Evolutionary conservation across 306 rosid species (phyloP), one percentile per base, ranked within the genome.

Genomic region (Cucurbita argyrosperma): DNA sequence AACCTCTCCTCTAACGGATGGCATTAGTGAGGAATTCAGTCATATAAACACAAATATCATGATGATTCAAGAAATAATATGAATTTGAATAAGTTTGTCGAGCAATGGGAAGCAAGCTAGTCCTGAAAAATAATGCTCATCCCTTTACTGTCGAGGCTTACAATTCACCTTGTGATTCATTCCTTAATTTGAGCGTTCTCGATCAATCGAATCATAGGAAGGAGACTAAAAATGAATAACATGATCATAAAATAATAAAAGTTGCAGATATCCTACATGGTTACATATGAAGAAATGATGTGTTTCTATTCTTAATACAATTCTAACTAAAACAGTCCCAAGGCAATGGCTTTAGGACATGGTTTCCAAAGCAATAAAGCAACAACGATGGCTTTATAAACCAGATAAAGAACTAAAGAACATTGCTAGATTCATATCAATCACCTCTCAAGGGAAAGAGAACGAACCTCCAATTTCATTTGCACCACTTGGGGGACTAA

Each of bases 391-490:
- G 35, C 35, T 30, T 30, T 30, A 30, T 30, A 30, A 30, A 30
- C 35, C 35, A 30, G 35, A 30, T 30, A 30, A 30, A 30, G 35
- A 30, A 30, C 35, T 30, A 30, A 30, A 30, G 35, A 30, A 30
- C 35, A 30, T 30, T 30, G 35, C 35, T 30, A 30, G 35, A 30
- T 30, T 30, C 2, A 30, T 30, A 30, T 30, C 35, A 30, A 39
- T 18, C 35, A 64, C 30, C 16, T 74, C 76, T 85, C 80, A 94
- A 5, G 98, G 98, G 78, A 94, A 94, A 68, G 82, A 79, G 80
- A 94, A 90, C 5, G 97, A 89, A 46, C 98, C 98, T 50, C 98
- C 98, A 53, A 94, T 94, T 70, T 90, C 82, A 85, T 50, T 77
- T 5, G 82, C 11, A 72, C 90, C 90, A n/a, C 87, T 71, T 12